Base-by-base conservation (phyloP, 441 rosid species). In the Corymbia citriodora region DNA sequence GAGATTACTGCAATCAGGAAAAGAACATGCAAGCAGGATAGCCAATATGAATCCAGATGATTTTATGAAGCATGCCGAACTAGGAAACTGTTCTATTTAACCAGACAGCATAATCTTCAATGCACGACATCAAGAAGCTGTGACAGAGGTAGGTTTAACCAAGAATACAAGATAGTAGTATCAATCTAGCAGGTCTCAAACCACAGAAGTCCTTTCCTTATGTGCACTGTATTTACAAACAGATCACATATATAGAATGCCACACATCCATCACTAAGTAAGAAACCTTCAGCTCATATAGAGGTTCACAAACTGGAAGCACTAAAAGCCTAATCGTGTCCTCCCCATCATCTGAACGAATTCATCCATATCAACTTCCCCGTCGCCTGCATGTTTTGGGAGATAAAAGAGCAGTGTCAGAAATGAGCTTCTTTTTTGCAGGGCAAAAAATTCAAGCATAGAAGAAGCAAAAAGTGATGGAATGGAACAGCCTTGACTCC, bases 281-380 rank as follows among this genome's bases (percentile, higher is more conserved):
- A 52, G 52, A 74, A 74, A 40, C 85, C 85, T 74, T 45, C 29
- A 40, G 52, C 52, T 74, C 85, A 74, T 40, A 52, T 25, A 23
- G 85, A 74, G n/a, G 85, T 74, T 74, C 85, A 21, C 85, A 74
- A 74, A 74, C 85, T 74, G 52, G 85, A 74, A 81, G 90, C 85
- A 90, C 92, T 94, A 98, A 93, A 90, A 92, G 45, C 96, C 97
- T 57, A 94, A 96, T 6, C 96, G 68, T 40, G 98, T 96, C 94
- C 94, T 93, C 93, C 90, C 95, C 99, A 97, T 98, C 96, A 96
- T 96, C 96, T 93, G 93, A 88, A 96, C 89, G 94, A 98, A 98
- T 89, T 98, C 99, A 1, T 98, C 97, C 55, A 92, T 55, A 55
- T 89, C 92, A 81, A 98, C 97, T 94, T 96, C 98, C 59, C 99